A percentile compares a stretch with the other conserved stretches of the same genome.
Evolutionary conservation across 2,329 filamentous ascomycete species (phyloP).

Genomic region (Dryadomyces sulphureus): DNA sequence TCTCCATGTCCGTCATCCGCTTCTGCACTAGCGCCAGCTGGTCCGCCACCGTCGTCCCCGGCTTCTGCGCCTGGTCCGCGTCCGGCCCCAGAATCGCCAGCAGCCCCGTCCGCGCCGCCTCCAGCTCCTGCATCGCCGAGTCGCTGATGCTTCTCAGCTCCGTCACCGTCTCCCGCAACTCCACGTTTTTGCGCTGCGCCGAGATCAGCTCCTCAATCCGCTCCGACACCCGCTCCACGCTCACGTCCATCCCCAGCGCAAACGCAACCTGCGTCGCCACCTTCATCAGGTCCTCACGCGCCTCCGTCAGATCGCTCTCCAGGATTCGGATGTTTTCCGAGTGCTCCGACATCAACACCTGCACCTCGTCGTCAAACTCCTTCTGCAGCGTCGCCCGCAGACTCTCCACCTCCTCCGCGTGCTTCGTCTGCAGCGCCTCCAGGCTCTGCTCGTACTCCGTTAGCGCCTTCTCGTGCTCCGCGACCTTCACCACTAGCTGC

Average conservation of each 20-base stretch:
- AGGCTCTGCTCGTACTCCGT: constrained; percentile 38
- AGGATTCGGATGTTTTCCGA: constrained; percentile 39
- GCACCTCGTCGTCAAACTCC: constrained; percentile 42
- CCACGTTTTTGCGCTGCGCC: constrained; percentile 41
- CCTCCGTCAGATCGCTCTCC: constrained; percentile 47
- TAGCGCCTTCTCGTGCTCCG: constrained; percentile 42
- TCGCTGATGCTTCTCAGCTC: constrained; percentile 45
- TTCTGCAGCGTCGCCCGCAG: constrained; percentile 34
- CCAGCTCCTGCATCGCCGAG: constrained; percentile 45
- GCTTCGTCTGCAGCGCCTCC: constrained; percentile 30
- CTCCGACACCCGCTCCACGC: constrained; percentile 52
- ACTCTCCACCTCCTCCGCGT: constrained; percentile 33
- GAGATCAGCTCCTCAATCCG: constrained; percentile 42
- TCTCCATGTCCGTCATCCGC: constrained; percentile 47
- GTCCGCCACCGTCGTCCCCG: constrained; percentile 33
- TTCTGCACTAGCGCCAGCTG: constrained; percentile 49
- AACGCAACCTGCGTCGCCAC: constrained; percentile 48
- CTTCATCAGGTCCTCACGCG: constrained; percentile 51
- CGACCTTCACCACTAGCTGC: constrained; percentile 43
- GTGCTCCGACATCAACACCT: constrained; percentile 45
- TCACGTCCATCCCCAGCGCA: constrained; percentile 46
- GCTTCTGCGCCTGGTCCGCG: constrained; percentile 25
- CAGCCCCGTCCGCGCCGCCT: constrained; percentile 40
- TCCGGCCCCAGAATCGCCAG: constrained; percentile 38
- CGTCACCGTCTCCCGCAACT: constrained; percentile 38